Conservation (phyloP, 768 basidiomycete species). For the Mycena vitilis region DNA sequence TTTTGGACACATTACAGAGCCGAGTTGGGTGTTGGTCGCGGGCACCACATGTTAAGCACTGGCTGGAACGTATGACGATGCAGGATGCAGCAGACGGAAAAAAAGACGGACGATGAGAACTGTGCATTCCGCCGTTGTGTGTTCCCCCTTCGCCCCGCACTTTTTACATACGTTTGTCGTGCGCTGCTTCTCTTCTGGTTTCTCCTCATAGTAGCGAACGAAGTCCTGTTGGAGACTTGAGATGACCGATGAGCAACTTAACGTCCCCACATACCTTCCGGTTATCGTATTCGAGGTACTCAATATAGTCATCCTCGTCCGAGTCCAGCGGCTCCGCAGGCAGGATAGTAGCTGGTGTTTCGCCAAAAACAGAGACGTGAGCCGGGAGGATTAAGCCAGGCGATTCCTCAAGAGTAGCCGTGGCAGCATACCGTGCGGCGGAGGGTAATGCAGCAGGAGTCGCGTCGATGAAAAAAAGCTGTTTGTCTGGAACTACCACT, state of each 20-base stretch:
- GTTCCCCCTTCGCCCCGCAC: slow-evolving; percentile 80
- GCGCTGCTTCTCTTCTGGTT: slow-evolving; percentile 55
- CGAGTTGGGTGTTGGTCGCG: slow-evolving; percentile 83
- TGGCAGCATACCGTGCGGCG: slow-evolving; percentile 29
- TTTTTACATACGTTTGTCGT: slow-evolving; percentile 75
- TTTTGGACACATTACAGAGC: slow-evolving; percentile 84
- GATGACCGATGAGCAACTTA: neutral
- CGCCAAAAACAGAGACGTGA: slow-evolving; percentile 73
- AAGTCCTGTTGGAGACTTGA: slow-evolving; percentile 53
- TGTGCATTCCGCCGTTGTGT: slow-evolving; percentile 76
- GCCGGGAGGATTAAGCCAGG: slow-evolving; percentile 67
- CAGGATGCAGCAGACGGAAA: slow-evolving; percentile 9
- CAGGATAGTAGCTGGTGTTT: slow-evolving; percentile 59
- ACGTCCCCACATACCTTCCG: slow-evolving; percentile 56
- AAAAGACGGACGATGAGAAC: slow-evolving; percentile 70
- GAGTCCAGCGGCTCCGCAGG: slow-evolving; percentile 52
- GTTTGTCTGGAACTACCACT: slow-evolving; percentile 19
- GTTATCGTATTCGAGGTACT: slow-evolving; percentile 82
- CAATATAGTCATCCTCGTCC: slow-evolving; percentile 76
- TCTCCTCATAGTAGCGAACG: slow-evolving; percentile 74
- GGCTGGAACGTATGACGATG: slow-evolving; percentile 48
- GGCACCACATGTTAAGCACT: slow-evolving; percentile 87
- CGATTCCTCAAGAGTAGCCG: slow-evolving; percentile 30
- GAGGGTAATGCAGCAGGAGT: slow-evolving; percentile 51
- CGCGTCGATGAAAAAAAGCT: slow-evolving; percentile 65